Evolutionary conservation across 2,329 filamentous ascomycete genomes (phyloP), one percentile per base, ranked within the genome.

Genomic region (Fusarium haematococcum): DNA sequence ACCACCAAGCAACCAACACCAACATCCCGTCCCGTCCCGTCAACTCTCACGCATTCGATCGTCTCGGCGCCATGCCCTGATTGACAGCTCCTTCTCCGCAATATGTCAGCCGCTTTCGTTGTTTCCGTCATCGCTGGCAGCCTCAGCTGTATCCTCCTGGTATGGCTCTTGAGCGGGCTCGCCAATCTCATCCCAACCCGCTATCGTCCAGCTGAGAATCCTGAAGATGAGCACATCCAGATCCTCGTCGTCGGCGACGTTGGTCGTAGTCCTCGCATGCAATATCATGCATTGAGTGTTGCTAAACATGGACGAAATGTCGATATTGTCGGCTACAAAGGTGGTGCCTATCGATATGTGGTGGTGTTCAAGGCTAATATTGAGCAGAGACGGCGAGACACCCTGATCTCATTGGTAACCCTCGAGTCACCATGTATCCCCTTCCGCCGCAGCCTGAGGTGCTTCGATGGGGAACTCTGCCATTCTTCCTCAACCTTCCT

Each of bases 191-290:
- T 82, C 25, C 85, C 85, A 9, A 81, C 78, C 20, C 80, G 82
- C 16, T 83, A 85, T 68, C 71, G 62, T 13, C 82, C 83, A 6
- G 77, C 83, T 2, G 75, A 76, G 68, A 79, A 79, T 14, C 80
- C 80, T 41, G 77, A 82, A 25, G 81, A 85, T 74, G 83, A 86
- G 48, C 85, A 85, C 69, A 80, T 96, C 50, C 95, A 98, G 83
- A 91, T 99, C 62, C 88, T 99, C 18, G 97, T 99, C 20, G 89
- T 99, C 32, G 97, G 97, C 52, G 97, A 99, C 80, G 95, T 99
- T 81, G 97, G 97, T 43, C 91, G 95, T 54, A 98, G 96, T 81
- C 97, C 97, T 59, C 94, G 97, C 66, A 99, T 99, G 96, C 95
- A 98, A 81, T 98, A 99, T 79, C 97, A 99, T 88, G 96, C 96